Percentiles rank a stretch among this genome's conserved stretches.
Evolutionary conservation across 768 basidiomycete genomes (phyloP).

Genomic region (Galerina marginata): DNA sequence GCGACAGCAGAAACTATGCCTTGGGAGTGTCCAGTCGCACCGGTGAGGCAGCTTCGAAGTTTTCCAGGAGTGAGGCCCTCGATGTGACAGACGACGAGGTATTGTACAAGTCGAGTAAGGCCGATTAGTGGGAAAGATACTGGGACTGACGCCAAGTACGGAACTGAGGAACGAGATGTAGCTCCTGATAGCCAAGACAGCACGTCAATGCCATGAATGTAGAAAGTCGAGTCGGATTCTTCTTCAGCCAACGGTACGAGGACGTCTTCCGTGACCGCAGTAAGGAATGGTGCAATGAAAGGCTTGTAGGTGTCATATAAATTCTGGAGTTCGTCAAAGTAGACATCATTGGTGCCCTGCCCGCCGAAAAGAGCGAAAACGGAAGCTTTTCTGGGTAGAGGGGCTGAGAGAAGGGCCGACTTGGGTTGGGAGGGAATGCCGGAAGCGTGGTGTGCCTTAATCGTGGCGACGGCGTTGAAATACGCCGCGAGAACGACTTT

Average conservation of each 20-base stretch:
- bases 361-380: slow-evolving; percentile 96
- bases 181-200: slow-evolving; percentile 82
- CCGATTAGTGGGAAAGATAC: slow-evolving; percentile 96
- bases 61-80: slow-evolving; percentile 79
- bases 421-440: slow-evolving; percentile 63
- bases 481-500: slow-evolving; percentile 80
- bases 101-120: slow-evolving; percentile 93
- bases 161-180: slow-evolving; percentile 70
- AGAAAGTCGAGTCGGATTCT: slow-evolving; percentile 66
- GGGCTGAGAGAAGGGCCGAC: slow-evolving; percentile 74
- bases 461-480: slow-evolving; percentile 74
- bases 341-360: slow-evolving; percentile 97
- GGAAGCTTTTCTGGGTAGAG: slow-evolving; percentile 64
- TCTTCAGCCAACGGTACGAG: slow-evolving; percentile 73
- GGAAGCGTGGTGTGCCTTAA: slow-evolving; percentile 57
- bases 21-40: slow-evolving; percentile 97
- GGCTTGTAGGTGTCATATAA: slow-evolving; percentile 93
- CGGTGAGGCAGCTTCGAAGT: slow-evolving; percentile 74
- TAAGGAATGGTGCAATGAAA: slow-evolving; percentile 78
- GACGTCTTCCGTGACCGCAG: slow-evolving; percentile 63
- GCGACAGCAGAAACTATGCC: slow-evolving; percentile 95
- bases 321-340: slow-evolving; percentile 93
- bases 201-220: slow-evolving; percentile 82
- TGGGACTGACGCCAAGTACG: slow-evolving; percentile 92
- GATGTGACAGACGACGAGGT: slow-evolving; percentile 80